These are phyloP conservation scores for Metschnikowia arizonensis DNA, from an alignment of 805 yeast genomes.

Conservation along the genomic window DNA sequence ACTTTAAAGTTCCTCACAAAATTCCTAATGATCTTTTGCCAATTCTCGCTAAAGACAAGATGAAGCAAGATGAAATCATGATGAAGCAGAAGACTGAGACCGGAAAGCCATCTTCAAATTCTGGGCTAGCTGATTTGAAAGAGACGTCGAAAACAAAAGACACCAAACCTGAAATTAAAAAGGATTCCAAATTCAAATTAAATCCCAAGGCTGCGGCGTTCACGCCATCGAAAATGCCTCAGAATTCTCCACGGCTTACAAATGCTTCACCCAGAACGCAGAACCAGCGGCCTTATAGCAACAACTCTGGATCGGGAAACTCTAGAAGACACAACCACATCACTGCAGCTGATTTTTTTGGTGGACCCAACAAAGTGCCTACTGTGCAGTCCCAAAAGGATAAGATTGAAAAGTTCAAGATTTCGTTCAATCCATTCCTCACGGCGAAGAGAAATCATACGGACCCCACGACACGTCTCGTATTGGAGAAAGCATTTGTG, in stretches of 20 bases:
- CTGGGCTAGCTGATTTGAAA: conserved; percentile 6
- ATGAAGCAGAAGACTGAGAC: conserved; percentile 29
- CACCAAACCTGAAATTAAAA: conserved; percentile 7
- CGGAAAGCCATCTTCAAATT: neutral
- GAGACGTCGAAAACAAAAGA: conserved; percentile 3
- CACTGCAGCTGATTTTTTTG: conserved; percentile 41
- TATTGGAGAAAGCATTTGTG: conserved; percentile 58
- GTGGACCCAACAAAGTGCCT: conserved; percentile 37
- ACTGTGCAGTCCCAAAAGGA: conserved; percentile 33
- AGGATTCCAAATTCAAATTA: conserved; percentile 49
- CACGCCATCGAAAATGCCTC: conserved; percentile 44
- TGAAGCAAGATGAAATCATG: conserved; percentile 59
- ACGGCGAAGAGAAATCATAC: conserved; percentile 37
- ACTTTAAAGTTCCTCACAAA: conserved; percentile 65
- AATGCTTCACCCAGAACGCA: conserved; percentile 34
- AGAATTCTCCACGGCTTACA: conserved; percentile 27
- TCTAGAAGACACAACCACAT: conserved; percentile 35
- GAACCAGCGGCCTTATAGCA: conserved; percentile 29
- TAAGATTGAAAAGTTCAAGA: conserved; percentile 35
- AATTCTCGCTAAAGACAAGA: conserved; percentile 61
- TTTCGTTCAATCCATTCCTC: conserved; percentile 50
- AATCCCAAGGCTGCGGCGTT: conserved; percentile 67
- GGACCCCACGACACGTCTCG: conserved; percentile 20
- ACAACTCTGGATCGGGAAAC: conserved; percentile 16
- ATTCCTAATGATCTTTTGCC: conserved; percentile 65